Evolutionary conservation across 345 rosid species (phyloP).

Genomic region (Hibiscus tridactylites): DNA sequence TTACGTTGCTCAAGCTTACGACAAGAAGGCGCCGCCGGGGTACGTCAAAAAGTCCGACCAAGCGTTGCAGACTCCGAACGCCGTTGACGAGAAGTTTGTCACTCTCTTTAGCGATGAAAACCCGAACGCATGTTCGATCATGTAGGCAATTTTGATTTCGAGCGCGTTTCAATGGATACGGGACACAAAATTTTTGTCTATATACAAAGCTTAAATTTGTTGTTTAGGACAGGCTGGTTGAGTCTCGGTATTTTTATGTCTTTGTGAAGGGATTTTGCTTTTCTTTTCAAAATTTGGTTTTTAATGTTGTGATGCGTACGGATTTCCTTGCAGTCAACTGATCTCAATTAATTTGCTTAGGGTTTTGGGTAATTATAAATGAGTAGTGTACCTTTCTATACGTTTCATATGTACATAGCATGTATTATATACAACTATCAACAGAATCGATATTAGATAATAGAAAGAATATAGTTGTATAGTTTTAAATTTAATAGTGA

Average conservation of each 20-base stretch:
- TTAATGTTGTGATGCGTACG: background rate
- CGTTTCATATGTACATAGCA: background rate
- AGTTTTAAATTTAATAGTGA: no score
- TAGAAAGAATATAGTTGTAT: no score
- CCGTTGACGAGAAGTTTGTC: slow-evolving; percentile 23
- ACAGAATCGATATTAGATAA: no score
- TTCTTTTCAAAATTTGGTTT: background rate
- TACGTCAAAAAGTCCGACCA: slow-evolving; percentile 34
- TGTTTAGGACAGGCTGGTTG: background rate
- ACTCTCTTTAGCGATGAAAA: slow-evolving; percentile 42
- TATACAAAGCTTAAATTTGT: background rate
- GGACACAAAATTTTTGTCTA: background rate
- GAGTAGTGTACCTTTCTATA: background rate
- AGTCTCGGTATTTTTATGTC: background rate
- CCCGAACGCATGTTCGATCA: slow-evolving; percentile 39
- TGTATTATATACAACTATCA: background rate
- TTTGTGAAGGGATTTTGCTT: background rate
- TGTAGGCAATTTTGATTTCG: slow-evolving; percentile 18
- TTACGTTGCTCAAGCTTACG: slow-evolving; percentile 36
- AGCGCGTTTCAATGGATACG: background rate
- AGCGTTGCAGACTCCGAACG: slow-evolving; percentile 28
- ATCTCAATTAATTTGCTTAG: background rate
- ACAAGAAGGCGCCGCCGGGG: slow-evolving; percentile 46
- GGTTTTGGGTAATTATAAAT: background rate
- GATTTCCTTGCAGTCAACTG: background rate